These are phyloP conservation scores for Kalmusia sp. DNA, from an alignment of 2,329 filamentous ascomycete genomes.

Conservation along the genomic window DNA sequence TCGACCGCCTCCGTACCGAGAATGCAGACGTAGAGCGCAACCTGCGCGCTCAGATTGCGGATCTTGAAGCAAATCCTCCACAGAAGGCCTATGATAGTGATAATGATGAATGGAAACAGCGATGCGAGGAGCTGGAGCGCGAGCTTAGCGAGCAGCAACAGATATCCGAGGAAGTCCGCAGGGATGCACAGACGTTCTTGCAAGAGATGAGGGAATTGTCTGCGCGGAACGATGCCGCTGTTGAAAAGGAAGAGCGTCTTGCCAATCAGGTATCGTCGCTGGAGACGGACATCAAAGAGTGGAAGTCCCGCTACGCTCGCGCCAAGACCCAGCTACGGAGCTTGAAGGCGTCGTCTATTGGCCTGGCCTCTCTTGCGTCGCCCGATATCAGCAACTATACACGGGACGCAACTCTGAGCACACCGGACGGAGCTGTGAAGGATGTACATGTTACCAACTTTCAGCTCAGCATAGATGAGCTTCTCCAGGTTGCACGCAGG, in stretches of 20 bases:
- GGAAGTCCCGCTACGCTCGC: slow-evolving; percentile 88
- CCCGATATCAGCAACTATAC: slow-evolving; percentile 70
- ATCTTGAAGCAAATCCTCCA: slow-evolving; percentile 43
- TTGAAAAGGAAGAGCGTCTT: slow-evolving; percentile 82
- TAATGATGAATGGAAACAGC: slow-evolving; percentile 44
- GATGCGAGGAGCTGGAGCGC: slow-evolving; percentile 54
- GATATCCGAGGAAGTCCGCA: slow-evolving; percentile 84
- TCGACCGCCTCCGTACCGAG: slow-evolving; percentile 75
- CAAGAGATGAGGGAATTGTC: slow-evolving; percentile 89
- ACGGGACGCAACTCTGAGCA: slow-evolving; percentile 71
- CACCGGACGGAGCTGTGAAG: slow-evolving; percentile 79
- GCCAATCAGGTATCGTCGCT: slow-evolving; percentile 76
- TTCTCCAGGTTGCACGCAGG: slow-evolving; percentile 77
- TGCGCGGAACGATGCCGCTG: slow-evolving; percentile 76
- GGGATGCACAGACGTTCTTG: slow-evolving; percentile 82
- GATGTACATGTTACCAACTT: slow-evolving; percentile 95
- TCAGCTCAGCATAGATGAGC: slow-evolving; percentile 91
- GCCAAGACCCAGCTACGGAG: slow-evolving; percentile 86
- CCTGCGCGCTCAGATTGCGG: slow-evolving; percentile 69
- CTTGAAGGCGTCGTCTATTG: slow-evolving; percentile 80
- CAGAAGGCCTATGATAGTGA: slow-evolving; percentile 26
- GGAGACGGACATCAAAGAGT: slow-evolving; percentile 84
- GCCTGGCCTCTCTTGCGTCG: slow-evolving; percentile 66
- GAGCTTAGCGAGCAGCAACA: slow-evolving; percentile 80
- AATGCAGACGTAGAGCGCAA: slow-evolving; percentile 69